A percentile compares a stretch with the other conserved stretches of the same genome.
These are phyloP conservation scores for Remersonia thermophila DNA, from an alignment of 2,329 filamentous ascomycete species.

Conservation along the genomic window DNA sequence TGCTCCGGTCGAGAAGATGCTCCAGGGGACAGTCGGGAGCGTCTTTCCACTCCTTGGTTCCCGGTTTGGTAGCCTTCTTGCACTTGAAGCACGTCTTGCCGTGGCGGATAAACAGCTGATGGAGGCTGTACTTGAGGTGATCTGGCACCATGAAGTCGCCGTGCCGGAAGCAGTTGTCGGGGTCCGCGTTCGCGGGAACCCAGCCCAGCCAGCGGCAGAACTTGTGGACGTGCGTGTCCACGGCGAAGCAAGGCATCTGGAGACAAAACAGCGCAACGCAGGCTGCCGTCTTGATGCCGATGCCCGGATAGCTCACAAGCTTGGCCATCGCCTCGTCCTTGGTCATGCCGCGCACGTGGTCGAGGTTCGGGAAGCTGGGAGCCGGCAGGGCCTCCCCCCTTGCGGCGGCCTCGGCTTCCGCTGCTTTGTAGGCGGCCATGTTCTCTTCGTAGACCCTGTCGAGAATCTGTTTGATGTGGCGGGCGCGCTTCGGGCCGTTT, in stretches of 20 bases:
- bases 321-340: slow-evolving; percentile 38
- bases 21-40: slow-evolving; percentile 30
- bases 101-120: slow-evolving; percentile 43
- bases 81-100: slow-evolving; percentile 38
- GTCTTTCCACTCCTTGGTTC: slow-evolving; percentile 49
- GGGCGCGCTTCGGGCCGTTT: slow-evolving; percentile 57
- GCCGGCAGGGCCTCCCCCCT: slow-evolving; percentile 23
- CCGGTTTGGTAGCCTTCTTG: slow-evolving; percentile 36
- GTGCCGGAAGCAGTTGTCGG: slow-evolving; percentile 38
- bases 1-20: slow-evolving; percentile 26
- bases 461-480: slow-evolving; percentile 60
- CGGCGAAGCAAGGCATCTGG: slow-evolving; percentile 40
- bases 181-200: slow-evolving; percentile 37
- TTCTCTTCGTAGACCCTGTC: slow-evolving; percentile 59
- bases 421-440: slow-evolving; percentile 26
- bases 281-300: slow-evolving; percentile 45
- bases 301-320: slow-evolving; percentile 37
- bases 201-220: slow-evolving; percentile 41
- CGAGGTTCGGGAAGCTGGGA: slow-evolving; percentile 37
- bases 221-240: slow-evolving; percentile 45
- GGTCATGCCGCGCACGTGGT: slow-evolving; percentile 34
- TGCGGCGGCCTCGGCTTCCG: no score
- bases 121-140: slow-evolving; percentile 41
- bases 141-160: slow-evolving; percentile 40
- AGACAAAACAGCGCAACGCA: slow-evolving; percentile 47